These are phyloP conservation scores for Trichoderma aggressivum DNA, from an alignment of 2,329 filamentous ascomycete species.

Conservation along the genomic window DNA sequence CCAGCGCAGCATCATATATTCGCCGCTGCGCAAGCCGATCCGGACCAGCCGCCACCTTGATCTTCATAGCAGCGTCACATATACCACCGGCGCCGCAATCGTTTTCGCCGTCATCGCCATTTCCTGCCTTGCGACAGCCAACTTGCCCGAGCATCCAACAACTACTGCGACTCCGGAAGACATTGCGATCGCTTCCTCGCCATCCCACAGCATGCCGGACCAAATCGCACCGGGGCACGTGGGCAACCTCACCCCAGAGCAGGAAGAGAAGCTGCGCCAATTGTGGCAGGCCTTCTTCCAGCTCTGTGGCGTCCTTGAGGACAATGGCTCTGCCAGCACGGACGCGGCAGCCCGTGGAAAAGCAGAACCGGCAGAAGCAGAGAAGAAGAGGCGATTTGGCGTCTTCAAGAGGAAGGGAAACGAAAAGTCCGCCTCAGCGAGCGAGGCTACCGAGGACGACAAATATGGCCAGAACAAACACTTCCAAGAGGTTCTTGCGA, in stretches of 20 bases:
- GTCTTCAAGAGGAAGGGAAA: constrained; percentile 66
- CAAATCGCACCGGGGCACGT: constrained; percentile 65
- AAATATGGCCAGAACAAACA: constrained; percentile 90
- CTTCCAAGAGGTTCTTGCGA: constrained; percentile 77
- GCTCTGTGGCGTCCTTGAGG: constrained; percentile 61
- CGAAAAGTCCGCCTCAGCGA: constrained; percentile 27
- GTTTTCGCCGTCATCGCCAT: neutral
- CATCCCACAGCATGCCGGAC: constrained; percentile 2
- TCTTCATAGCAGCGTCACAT: constrained; percentile 3
- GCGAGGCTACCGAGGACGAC: constrained; percentile 61
- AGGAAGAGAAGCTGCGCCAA: constrained; percentile 83
- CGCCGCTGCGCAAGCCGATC: neutral
- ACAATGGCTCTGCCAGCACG: constrained; percentile 23
- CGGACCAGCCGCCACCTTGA: neutral
- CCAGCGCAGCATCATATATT: neutral
- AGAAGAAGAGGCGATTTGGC: constrained; percentile 68
- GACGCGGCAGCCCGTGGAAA: constrained; percentile 20
- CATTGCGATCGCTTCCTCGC: neutral
- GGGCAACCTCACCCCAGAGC: constrained; percentile 82
- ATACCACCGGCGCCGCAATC: neutral
- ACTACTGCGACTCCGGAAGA: neutral
- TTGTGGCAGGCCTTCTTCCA: constrained; percentile 77
- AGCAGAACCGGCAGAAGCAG: constrained; percentile 25
- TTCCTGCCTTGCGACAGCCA: neutral
- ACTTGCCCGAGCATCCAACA: neutral